Percentiles rank a stretch among this genome's conserved stretches.
These are phyloP conservation scores for Neurospora tetrasperma DNA, from an alignment of 495 filamentous ascomycete genomes.

Conservation along the genomic window DNA sequence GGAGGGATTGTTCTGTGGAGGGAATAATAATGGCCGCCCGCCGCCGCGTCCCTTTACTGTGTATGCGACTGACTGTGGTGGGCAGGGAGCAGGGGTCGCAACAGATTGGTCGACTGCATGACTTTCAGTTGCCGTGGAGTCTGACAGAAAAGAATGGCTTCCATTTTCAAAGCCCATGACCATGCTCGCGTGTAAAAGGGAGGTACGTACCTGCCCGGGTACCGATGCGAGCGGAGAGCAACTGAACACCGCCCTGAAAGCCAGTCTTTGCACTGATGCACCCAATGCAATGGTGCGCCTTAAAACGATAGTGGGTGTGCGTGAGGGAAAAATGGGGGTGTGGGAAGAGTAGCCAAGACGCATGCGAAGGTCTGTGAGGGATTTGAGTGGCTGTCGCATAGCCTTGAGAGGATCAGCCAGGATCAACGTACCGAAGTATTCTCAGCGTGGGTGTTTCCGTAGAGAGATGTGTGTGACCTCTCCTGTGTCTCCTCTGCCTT, in stretches of 20 bases:
- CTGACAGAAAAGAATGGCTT: not conserved
- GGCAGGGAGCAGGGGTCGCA: not conserved
- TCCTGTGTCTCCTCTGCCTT: not conserved
- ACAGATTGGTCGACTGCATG: not conserved
- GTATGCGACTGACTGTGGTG: not conserved
- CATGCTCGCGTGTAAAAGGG: not conserved
- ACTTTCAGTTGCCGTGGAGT: not conserved
- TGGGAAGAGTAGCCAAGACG: not conserved
- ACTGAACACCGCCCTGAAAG: not conserved
- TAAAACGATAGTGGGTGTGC: not conserved
- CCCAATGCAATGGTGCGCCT: not conserved
- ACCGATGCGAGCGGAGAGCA: not conserved
- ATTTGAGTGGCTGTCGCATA: not conserved
- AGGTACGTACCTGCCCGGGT: not conserved
- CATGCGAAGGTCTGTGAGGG: not conserved
- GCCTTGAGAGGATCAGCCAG: not conserved
- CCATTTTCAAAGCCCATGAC: not conserved
- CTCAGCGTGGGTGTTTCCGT: not conserved
- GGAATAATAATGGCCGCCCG: not conserved
- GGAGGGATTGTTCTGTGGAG: not conserved
- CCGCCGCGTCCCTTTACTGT: not conserved
- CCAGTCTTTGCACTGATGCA: not conserved
- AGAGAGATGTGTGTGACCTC: not conserved
- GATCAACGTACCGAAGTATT: not conserved
- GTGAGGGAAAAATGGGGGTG: not conserved